Percentiles rank a stretch among this genome's conserved stretches.
Evolutionary conservation across 768 basidiomycete species (phyloP).

Genomic region (Russula brevipes): DNA sequence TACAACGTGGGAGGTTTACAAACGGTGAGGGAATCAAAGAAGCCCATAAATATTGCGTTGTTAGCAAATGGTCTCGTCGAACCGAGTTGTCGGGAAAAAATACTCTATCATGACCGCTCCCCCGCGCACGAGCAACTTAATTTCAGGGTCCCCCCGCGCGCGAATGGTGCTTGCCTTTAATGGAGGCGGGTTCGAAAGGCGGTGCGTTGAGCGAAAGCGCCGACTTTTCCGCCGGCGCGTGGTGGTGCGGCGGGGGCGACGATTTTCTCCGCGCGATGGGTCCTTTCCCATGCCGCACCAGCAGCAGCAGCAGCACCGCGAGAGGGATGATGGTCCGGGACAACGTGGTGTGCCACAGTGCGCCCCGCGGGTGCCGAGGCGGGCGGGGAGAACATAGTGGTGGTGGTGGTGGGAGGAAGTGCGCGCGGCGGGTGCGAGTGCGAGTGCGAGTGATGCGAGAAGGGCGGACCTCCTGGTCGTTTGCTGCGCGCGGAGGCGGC

Average conservation of each 20-base stretch:
- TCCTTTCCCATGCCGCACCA: conserved; percentile 25
- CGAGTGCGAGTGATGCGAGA: conserved; percentile 5
- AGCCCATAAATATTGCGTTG: conserved; percentile 12
- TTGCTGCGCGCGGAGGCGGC: conserved; percentile 7
- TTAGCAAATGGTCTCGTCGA: neutral
- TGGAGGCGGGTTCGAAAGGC: conserved; percentile 47
- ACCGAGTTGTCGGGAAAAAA: no score
- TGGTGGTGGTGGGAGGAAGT: neutral
- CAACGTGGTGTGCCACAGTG: neutral
- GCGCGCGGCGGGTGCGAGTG: conserved; percentile 6
- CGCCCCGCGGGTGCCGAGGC: conserved; percentile 2
- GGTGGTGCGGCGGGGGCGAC: conserved; percentile 18
- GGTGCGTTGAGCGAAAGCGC: conserved; percentile 50
- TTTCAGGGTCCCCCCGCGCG: neutral
- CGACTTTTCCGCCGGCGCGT: conserved; percentile 28
- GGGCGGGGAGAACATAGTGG: neutral
- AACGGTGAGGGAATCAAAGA: neutral
- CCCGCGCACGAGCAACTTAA: no score
- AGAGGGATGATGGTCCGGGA: neutral
- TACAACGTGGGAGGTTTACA: conserved; percentile 9
- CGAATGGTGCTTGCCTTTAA: conserved; percentile 12
- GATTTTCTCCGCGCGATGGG: conserved; percentile 19
- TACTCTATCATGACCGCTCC: no score
- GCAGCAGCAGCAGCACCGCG: neutral
- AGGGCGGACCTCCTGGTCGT: conserved; percentile 9